Evolutionary conservation across 768 basidiomycete genomes (phyloP).

Genomic region (Amanita polypyramis): DNA sequence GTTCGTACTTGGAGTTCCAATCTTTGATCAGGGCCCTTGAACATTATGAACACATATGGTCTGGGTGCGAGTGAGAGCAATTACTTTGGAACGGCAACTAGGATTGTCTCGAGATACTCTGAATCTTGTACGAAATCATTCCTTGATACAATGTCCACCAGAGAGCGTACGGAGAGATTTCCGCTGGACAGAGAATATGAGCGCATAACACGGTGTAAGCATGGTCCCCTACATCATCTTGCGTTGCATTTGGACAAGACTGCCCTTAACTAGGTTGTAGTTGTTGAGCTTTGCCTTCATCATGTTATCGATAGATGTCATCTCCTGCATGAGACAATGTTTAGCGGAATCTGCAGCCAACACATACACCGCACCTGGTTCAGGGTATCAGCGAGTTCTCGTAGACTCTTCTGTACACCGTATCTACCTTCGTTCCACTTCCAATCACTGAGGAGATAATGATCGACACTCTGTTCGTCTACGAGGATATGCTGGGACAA

Average conservation of each 20-base stretch:
- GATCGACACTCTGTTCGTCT: slow-evolving; percentile 70
- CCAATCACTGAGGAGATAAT: slow-evolving; percentile 76
- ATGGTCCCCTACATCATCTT: slow-evolving; percentile 68
- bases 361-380: slow-evolving; percentile 51
- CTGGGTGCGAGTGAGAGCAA: slow-evolving; percentile 6
- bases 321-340: slow-evolving; percentile 52
- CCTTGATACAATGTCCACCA: slow-evolving; percentile 75
- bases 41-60: slow-evolving; percentile 10
- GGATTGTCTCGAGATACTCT: slow-evolving; percentile 86
- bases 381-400: slow-evolving; percentile 78
- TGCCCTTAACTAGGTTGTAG: slow-evolving; percentile 92
- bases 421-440: slow-evolving; percentile 93
- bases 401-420: slow-evolving; percentile 68
- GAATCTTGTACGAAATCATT: slow-evolving; percentile 81
- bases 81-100: slow-evolving; percentile 93
- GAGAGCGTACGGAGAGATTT: slow-evolving; percentile 84
- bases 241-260: slow-evolving; percentile 83
- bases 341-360: slow-evolving; percentile 2
- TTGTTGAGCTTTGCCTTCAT: slow-evolving; percentile 87
- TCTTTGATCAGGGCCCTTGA: slow-evolving; percentile 70
- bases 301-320: slow-evolving; percentile 86
- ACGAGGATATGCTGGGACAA: slow-evolving; percentile 68
- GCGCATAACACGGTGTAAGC: neutral
- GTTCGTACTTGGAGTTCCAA: slow-evolving; percentile 86
- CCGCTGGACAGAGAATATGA: slow-evolving; percentile 42